Conservation (phyloP, 2,329 filamentous ascomycete species). For the Colletotrichum sp. region DNA sequence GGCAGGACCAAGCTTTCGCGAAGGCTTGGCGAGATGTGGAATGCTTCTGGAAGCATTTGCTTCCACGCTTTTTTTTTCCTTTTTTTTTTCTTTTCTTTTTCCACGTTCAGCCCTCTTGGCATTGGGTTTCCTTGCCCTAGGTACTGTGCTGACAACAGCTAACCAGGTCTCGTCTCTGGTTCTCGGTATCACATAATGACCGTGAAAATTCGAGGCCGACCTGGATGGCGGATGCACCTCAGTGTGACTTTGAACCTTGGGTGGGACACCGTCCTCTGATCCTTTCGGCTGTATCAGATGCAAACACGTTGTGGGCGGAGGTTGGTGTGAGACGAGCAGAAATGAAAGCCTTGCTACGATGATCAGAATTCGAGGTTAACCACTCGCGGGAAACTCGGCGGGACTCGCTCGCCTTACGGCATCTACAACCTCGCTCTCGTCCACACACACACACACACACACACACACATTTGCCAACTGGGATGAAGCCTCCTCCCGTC, state of each 20-base stretch:
- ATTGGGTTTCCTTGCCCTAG: not conserved
- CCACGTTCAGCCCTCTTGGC: not conserved
- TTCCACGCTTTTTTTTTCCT: not conserved
- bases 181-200: not conserved
- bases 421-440: not conserved
- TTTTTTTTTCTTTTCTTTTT: too few species aligned
- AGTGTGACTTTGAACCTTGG: not conserved
- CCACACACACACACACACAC: too few species aligned
- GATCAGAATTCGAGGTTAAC: not conserved
- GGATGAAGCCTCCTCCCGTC: not conserved
- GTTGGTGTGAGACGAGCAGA: not conserved
- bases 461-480: not conserved
- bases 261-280: not conserved
- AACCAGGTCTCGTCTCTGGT: not conserved
- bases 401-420: not conserved
- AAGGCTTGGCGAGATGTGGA: conserved; percentile 1
- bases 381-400: not conserved
- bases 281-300: not conserved
- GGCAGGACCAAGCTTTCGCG: not conserved
- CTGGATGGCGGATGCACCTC: not conserved
- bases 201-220: not conserved
- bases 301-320: not conserved
- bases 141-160: not conserved
- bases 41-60: conserved; percentile 1
- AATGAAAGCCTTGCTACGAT: not conserved